Conservation (phyloP, 2,329 filamentous ascomycete species). For the Aspergillus ochraceus region DNA sequence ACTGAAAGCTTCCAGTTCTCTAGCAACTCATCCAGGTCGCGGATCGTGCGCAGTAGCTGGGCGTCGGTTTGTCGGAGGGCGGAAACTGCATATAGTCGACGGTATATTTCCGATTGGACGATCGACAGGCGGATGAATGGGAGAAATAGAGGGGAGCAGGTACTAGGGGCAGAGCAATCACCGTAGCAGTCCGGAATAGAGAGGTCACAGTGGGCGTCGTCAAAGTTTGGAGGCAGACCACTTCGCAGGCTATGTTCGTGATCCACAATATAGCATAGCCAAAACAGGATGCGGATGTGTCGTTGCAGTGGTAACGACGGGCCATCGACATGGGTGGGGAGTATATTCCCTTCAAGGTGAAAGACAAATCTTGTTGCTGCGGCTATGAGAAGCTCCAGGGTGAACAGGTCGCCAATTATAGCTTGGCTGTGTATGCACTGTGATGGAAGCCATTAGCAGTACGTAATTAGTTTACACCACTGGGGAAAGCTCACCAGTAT, state of each 20-base stretch:
- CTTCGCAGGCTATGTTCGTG: constrained; percentile 10
- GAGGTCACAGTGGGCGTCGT: constrained; percentile 9
- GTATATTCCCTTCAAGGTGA: constrained; percentile 12
- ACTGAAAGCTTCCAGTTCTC: constrained; percentile 12
- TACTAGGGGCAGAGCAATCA: not conserved
- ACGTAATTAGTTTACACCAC: not conserved
- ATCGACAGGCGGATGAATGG: not conserved
- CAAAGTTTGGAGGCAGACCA: constrained; percentile 8
- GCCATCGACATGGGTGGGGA: not conserved
- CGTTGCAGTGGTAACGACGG: not conserved
- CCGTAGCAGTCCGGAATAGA: not conserved
- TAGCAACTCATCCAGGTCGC: constrained; percentile 5
- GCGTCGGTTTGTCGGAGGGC: constrained; percentile 6
- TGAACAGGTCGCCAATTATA: constrained; percentile 1
- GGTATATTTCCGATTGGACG: constrained; percentile 11
- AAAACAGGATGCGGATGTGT: constrained; percentile 10
- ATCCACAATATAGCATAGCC: constrained; percentile 9
- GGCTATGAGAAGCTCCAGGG: not conserved
- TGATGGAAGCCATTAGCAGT: not conserved
- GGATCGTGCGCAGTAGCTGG: constrained; percentile 9
- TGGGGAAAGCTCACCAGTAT: constrained; percentile 6
- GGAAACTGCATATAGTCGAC: constrained; percentile 4
- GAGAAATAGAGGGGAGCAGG: constrained; percentile 1
- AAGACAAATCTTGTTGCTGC: constrained; percentile 9
- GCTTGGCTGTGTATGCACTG: constrained; percentile 1